Percentiles rank a stretch among this genome's conserved stretches.
These are phyloP conservation scores for Miscanthus lutarioriparius DNA, from an alignment of 176 grass and related monocot genomes.

Conservation along the genomic window DNA sequence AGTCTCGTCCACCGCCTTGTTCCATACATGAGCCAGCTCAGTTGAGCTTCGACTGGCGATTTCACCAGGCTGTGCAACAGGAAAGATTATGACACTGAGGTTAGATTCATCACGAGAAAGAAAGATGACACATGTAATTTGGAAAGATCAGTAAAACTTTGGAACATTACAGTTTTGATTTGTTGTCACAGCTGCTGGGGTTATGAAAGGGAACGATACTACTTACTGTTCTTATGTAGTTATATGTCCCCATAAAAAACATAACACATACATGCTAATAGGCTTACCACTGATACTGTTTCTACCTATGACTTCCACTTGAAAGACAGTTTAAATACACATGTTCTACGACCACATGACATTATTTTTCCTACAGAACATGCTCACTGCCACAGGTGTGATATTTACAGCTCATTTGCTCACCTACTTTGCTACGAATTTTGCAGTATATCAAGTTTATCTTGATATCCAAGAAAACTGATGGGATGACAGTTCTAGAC, in stretches of 20 bases:
- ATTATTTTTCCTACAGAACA: background rate
- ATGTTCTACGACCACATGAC: background rate
- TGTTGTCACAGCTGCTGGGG: background rate
- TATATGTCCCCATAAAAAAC: background rate
- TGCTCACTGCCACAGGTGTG: background rate
- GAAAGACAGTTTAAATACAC: background rate
- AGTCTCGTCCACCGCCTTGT: slow-evolving; percentile 58
- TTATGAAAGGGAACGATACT: background rate
- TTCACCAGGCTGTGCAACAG: slow-evolving; percentile 28
- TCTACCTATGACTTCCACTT: background rate
- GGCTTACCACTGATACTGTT: background rate
- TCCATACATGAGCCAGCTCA: slow-evolving; percentile 52
- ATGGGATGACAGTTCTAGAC: background rate
- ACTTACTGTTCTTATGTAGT: background rate
- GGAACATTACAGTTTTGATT: background rate
- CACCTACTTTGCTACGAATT: background rate
- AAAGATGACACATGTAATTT: background rate
- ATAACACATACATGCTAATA: background rate
- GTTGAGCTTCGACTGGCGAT: slow-evolving; percentile 9
- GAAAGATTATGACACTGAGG: background rate
- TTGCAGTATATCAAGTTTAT: background rate
- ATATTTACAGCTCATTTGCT: background rate
- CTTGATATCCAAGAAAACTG: background rate
- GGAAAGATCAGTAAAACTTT: background rate
- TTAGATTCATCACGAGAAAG: background rate